Evolutionary conservation across 139 green algal species (phyloP).

Genomic region (Klebsormidium nitens): DNA sequence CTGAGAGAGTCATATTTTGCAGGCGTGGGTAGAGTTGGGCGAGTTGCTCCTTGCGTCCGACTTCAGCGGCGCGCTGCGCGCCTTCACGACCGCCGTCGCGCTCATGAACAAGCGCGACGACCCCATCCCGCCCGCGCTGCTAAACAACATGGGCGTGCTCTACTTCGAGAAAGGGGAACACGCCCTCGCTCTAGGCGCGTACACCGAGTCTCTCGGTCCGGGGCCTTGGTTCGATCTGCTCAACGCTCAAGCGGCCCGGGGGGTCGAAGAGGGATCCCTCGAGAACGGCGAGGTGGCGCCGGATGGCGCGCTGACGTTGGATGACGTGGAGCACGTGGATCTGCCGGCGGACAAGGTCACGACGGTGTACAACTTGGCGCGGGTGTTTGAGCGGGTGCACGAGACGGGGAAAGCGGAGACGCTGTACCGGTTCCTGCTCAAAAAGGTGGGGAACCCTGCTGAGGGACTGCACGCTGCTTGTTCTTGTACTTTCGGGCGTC

Average conservation of each 20-base stretch:
- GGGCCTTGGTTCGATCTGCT: slow-evolving; percentile 21
- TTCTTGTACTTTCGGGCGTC: no score
- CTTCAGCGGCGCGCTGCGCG: slow-evolving; percentile 11
- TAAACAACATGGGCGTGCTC: slow-evolving; percentile 81
- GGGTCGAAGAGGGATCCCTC: no score
- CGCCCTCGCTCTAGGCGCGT: slow-evolving; percentile 28
- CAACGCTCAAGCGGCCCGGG: no score
- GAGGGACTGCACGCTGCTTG: no score
- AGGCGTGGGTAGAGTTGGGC: slow-evolving; percentile 68
- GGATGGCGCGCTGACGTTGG: no score
- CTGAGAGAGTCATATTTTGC: neutral
- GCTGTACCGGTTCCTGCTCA: slow-evolving; percentile 27
- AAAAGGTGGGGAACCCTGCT: neutral
- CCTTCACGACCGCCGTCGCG: neutral
- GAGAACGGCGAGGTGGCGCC: no score
- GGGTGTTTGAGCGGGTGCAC: slow-evolving; percentile 57
- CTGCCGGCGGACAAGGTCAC: slow-evolving; percentile 51
- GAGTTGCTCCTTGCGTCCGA: slow-evolving; percentile 56
- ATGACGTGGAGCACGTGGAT: slow-evolving; percentile 2
- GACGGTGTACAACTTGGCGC: slow-evolving; percentile 72
- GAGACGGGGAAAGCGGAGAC: neutral
- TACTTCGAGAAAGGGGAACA: slow-evolving; percentile 23
- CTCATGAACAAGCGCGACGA: neutral
- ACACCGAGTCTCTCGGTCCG: slow-evolving; percentile 16
- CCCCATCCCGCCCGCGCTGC: slow-evolving; percentile 41